Percentiles rank a stretch among this genome's conserved stretches.
phyloP scores from a whole-genome alignment of 2,329 filamentous ascomycete genomes.

The Coniochaeta sp. region DNA sequence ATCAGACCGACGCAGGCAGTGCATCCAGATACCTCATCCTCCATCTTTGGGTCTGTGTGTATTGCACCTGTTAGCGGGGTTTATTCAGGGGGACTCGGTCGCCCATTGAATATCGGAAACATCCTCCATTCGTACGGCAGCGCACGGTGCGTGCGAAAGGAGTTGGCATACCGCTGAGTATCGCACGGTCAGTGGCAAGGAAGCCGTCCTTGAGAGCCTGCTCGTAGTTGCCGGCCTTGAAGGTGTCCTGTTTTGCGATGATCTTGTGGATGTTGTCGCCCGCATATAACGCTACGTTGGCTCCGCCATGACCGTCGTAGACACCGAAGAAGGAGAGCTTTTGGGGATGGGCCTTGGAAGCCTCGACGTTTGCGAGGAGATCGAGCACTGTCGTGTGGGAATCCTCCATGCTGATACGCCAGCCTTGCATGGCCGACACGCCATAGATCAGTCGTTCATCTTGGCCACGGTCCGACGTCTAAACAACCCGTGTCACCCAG shows the following conservation, averaged over 20 bases:
- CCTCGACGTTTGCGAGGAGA: constrained; percentile 57
- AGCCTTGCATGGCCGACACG: constrained; percentile 98
- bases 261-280: constrained; percentile 93
- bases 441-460: constrained; percentile 92
- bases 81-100: neutral
- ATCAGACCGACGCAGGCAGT: constrained; percentile 89
- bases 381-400: constrained; percentile 87
- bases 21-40: constrained; percentile 96
- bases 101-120: neutral
- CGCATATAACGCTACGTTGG: constrained; percentile 90
- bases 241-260: constrained; percentile 88
- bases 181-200: constrained; percentile 89
- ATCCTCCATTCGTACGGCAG: neutral
- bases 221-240: constrained; percentile 84
- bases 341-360: constrained; percentile 59
- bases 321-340: constrained; percentile 95
- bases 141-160: neutral
- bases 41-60: constrained; percentile 79
- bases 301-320: constrained; percentile 94
- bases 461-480: constrained; percentile 85
- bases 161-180: constrained; percentile 72
- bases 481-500: constrained; percentile 8
- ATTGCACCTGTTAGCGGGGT: constrained; percentile 7
- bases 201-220: constrained; percentile 97
- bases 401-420: constrained; percentile 99